These are phyloP conservation scores for Gastrolobium villosum DNA, from an alignment of 306 rosid genomes.

Conservation along the genomic window DNA sequence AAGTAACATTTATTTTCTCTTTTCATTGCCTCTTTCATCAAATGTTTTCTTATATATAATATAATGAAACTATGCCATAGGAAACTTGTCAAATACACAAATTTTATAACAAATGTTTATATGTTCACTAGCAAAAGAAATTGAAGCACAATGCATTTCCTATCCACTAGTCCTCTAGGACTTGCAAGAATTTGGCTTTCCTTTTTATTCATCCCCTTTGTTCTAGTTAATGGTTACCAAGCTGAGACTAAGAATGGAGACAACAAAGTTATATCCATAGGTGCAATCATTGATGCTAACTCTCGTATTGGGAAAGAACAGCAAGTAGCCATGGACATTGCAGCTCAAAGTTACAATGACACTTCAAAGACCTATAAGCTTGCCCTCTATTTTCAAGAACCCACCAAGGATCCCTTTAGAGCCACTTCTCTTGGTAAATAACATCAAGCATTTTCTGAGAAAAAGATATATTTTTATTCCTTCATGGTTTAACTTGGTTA, in stretches of 20 bases:
- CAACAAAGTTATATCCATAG: conserved; percentile 47
- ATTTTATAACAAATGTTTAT: not conserved
- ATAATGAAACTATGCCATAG: not conserved
- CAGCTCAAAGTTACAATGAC: conserved; percentile 52
- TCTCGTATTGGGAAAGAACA: conserved; percentile 64
- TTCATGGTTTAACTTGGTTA: not conserved
- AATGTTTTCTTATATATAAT: not conserved
- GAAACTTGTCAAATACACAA: not conserved
- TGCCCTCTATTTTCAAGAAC: conserved; percentile 45
- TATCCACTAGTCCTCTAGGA: not conserved
- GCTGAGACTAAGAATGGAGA: conserved; percentile 29
- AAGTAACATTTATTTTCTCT: conserved; percentile 5
- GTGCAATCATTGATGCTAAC: conserved; percentile 54
- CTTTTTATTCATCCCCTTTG: conserved; percentile 37
- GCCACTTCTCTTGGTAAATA: conserved; percentile 52
- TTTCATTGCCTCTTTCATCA: not conserved
- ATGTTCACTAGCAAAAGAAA: not conserved
- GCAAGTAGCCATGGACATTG: conserved; percentile 60
- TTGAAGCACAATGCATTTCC: conserved; percentile 45
- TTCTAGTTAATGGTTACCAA: conserved; percentile 30
- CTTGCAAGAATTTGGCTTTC: conserved; percentile 32
- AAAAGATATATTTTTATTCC: not conserved
- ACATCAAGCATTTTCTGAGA: conserved; percentile 3
- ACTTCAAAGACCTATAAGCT: conserved; percentile 47
- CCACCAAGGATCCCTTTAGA: conserved; percentile 42